Base-by-base conservation (phyloP, 768 basidiomycete species). In the Lyophyllum semitale region DNA sequence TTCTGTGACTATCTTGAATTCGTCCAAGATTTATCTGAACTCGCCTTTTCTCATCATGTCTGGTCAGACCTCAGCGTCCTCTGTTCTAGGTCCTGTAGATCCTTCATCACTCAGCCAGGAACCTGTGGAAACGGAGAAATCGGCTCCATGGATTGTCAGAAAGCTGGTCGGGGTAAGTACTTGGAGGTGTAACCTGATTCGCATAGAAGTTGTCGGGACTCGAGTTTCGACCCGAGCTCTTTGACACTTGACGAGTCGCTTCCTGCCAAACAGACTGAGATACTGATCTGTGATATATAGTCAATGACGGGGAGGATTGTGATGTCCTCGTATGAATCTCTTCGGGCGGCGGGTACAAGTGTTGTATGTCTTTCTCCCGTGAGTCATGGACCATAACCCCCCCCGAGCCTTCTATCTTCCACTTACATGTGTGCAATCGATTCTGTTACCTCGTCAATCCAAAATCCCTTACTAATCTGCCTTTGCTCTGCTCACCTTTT, bases 361-460 rank as follows among this genome's bases (percentile, higher is more conserved):
- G 75, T 85, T 13, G 65, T 85, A 6, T 87, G 85, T 64, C 76
- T 87, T 32, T 85, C 84, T 17, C 84, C 84, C 46, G 83, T 85
- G 61, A 59, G 79, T 71, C 22, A 23, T 42, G 12, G 22, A 42
- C 12, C 41, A 42, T 42, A 5, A 25, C 20, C n/a, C 12, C 18
- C n/a, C 41, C 22, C 22, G 8, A 22, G 23, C 41, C 20, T 20
- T 23, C 22, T 20, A 23, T 25, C 41, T 42, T 17, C 4, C 20
- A 20, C 20, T 20, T 4, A 23, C 20, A 42, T 42, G 22, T 42
- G 20, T 22, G n/a, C 15, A 41, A 29, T 23, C 41, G 18, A n/a
- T 38, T 18, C 9, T 18, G 17, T 18, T 18, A 11, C n/a, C 37
- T 38, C 37, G 37, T 38, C n/a, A 15, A 35, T 15, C 37, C 18